Percentiles rank a stretch among this genome's conserved stretches.
Conservation (phyloP, 2,329 filamentous ascomycete genomes). For the Paraphoma chrysanthemicola region DNA sequence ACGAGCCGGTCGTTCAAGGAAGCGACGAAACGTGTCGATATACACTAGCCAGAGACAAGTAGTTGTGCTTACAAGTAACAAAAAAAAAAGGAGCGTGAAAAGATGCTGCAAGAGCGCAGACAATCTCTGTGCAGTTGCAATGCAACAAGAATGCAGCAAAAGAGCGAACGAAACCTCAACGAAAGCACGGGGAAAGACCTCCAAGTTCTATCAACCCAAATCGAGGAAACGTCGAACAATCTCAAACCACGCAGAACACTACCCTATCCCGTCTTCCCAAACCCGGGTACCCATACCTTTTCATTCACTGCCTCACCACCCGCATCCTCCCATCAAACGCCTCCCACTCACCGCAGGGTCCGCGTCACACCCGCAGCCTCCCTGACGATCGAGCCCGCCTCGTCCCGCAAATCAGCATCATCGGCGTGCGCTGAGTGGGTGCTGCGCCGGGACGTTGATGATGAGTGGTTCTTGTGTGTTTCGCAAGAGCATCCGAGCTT, state of each 20-base stretch:
- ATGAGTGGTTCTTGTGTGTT: conserved; percentile 8
- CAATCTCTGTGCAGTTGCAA: too few relatives aligned
- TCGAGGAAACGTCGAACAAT: not conserved
- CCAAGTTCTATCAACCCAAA: not conserved
- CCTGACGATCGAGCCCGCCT: not conserved
- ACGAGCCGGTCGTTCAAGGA: not conserved
- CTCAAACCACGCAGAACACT: conserved; percentile 1
- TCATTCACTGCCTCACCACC: not conserved
- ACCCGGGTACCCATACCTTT: not conserved
- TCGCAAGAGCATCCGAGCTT: conserved; percentile 15
- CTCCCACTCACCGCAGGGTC: not conserved
- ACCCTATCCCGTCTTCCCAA: not conserved
- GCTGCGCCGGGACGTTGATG: not conserved
- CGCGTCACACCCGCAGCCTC: conserved; percentile 6
- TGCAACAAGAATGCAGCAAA: too few relatives aligned
- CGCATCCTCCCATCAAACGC: not conserved
- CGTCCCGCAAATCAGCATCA: too few relatives aligned
- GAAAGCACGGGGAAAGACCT: not conserved
- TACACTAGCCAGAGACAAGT: too few relatives aligned
- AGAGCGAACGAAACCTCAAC: too few relatives aligned
- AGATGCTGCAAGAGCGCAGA: not conserved
- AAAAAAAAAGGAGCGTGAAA: not conserved
- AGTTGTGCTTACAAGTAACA: not conserved
- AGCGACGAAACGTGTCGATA: not conserved
- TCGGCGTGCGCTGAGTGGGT: too few relatives aligned